Base-by-base conservation (phyloP, 1,284 basidiomycete species). In the Ceratobasidium sp. region DNA sequence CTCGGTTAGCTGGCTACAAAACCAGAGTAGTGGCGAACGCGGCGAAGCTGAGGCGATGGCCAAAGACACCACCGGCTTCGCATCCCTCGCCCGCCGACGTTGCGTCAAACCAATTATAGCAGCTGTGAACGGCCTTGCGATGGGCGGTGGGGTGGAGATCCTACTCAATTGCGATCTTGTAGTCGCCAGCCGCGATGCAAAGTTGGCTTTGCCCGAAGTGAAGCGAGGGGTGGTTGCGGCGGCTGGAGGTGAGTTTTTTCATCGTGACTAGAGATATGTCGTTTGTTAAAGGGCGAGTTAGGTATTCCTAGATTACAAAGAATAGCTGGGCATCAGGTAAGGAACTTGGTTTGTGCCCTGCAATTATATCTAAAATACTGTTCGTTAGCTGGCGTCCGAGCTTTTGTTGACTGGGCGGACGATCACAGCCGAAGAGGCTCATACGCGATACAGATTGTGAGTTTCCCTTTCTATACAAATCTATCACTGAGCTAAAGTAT, bases 121-220 rank as follows among this genome's bases (percentile, higher is more conserved):
- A n/a, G 95, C 95, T 2, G 92, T 96, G 1, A 91, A 93, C 81
- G 95, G 95, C 15, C 89, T 91, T 42, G 91, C 93, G 2, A 93
- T 92, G 80, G 95, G 95, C 15, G 95, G 95, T 4, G 95, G 94
- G 0, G 88, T 91, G 58, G 95, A 97, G 83, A 90, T 95, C 69
- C 81, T 95, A 0, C 83, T 96, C 9, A 96, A 96, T 81, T 95
- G 94, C 81, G 95, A 97, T 83, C 84, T 96, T 39, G 93, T 96
- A 44, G 86, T 97, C n/a, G 92, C 94, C 1, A 89, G 88, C 77
- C 87, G 91, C 61, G 89, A 91, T 13, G 92, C 93, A 6, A 90
- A 89, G 77, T 93, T 97, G 79, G 93, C 90, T 2, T 87, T 96
- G 46, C 94, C 94, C 0, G 95, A 97, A 82, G 95, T 95, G 1